These are phyloP conservation scores for Colletotrichum sp. DNA, from an alignment of 2,329 filamentous ascomycete genomes.

Conservation along the genomic window DNA sequence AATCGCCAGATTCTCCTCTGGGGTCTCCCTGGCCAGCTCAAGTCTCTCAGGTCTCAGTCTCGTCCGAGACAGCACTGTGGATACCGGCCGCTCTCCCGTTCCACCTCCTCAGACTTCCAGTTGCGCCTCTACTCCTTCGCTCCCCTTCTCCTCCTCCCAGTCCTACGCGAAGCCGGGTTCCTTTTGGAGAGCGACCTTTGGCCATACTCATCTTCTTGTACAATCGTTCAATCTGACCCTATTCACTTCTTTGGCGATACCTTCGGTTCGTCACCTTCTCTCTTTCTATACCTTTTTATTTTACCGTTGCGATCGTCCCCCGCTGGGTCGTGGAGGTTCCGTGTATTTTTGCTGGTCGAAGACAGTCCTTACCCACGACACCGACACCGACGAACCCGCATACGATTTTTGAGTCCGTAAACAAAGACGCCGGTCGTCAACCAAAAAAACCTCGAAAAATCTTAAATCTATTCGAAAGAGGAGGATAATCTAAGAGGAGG, in stretches of 20 bases:
- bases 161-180: neutral
- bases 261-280: conserved; percentile 8
- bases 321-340: conserved; percentile 19
- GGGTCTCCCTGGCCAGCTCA: conserved; percentile 15
- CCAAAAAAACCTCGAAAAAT: neutral
- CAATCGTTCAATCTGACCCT: conserved; percentile 10
- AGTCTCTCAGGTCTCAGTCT: neutral
- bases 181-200: neutral
- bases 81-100: conserved; percentile 15
- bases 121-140: neutral
- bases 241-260: conserved; percentile 15
- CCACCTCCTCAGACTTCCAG: neutral
- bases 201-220: conserved; percentile 15
- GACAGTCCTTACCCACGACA: conserved; percentile 21
- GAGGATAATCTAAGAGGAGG: neutral
- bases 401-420: neutral
- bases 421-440: conserved; percentile 44
- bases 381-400: neutral
- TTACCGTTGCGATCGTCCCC: conserved; percentile 9
- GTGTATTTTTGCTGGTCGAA: conserved; percentile 21
- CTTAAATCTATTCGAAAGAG: neutral
- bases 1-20: conserved; percentile 15
- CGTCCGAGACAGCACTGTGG: conserved; percentile 19
- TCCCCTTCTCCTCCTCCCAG: neutral
- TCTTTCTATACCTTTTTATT: neutral